Base-by-base conservation (phyloP, 257 asterid genomes). In the Scutellaria minor region DNA sequence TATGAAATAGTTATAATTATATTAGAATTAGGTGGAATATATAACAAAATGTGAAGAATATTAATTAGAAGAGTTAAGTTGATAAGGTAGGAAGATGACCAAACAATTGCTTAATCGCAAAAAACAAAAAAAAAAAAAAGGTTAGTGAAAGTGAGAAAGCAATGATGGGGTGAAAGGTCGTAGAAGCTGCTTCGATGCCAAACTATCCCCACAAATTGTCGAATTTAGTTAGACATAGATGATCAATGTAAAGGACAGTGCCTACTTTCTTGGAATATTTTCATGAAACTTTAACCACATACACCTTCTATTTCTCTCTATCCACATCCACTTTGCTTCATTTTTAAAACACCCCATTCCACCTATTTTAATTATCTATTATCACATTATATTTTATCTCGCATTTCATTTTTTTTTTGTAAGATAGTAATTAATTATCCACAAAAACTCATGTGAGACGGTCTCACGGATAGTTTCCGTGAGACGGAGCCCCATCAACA, bases 181-280 rank as follows among this genome's bases (percentile, higher is more conserved):
- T 55, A 44, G 53, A 57, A 75, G 76, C 55, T 68, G 81, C 73
- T 71, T 11, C 3, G 41, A 50, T 35, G 62, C 77, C 84, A 73
- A 81, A 73, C 79, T 75, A 75, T 31, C 68, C 60, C 78, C 41
- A 56, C 73, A 50, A 37, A 12, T 70, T 68, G 75, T 72, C 82
- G 7, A 42, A 72, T 77, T 56, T 71, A 57, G 84, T 48, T 69
- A 72, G 82, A 75, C 86, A 84, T 31, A 9, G 18, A 59, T 54
- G 31, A 66, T 64, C 85, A 47, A 31, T 52, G 5, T 68, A 81
- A 84, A 82, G 80, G n/a, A 12, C 15, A 13, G 27, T 64, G 78
- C 89, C 83, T 22, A 79, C 84, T 81, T 74, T 63, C 78, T 46
- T 74, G 51, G 15, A 37, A 66, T n/a, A 60, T 37, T 57, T 70